Conservation (phyloP, 1,284 basidiomycete species). For the Cryptococcus sp. region DNA sequence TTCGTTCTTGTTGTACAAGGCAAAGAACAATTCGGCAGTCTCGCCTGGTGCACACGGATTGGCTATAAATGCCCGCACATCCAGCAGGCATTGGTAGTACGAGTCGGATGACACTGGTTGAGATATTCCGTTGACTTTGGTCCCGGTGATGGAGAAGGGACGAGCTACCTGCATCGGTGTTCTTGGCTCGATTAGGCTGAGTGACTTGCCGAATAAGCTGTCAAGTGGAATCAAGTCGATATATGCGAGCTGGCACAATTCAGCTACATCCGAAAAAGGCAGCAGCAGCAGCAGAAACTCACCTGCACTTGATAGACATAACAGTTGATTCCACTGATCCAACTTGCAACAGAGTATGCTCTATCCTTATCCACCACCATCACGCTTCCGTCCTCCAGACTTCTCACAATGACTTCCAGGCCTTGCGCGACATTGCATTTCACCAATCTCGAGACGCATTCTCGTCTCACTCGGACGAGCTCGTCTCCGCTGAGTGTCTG, state of each 20-base stretch:
- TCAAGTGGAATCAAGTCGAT: slow-evolving; percentile 62
- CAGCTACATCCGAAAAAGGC: background rate
- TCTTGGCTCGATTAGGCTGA: slow-evolving; percentile 9
- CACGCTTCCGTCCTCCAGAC: slow-evolving; percentile 85
- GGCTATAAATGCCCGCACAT: slow-evolving; percentile 87
- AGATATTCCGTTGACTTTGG: background rate
- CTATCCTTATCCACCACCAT: slow-evolving; percentile 79
- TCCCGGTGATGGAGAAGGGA: slow-evolving; percentile 12
- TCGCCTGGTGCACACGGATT: slow-evolving; percentile 86
- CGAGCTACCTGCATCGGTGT: background rate
- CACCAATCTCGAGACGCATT: slow-evolving; percentile 85
- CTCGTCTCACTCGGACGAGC: slow-evolving; percentile 74
- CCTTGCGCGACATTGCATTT: slow-evolving; percentile 89
- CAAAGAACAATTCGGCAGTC: slow-evolving; percentile 89
- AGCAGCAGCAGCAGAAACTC: slow-evolving; percentile 4
- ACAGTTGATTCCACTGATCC: slow-evolving; percentile 69
- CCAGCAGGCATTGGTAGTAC: slow-evolving; percentile 82
- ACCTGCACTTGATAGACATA: slow-evolving; percentile 65
- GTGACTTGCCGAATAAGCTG: slow-evolving; percentile 34
- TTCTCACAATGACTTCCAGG: slow-evolving; percentile 91
- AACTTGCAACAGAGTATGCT: slow-evolving; percentile 71
- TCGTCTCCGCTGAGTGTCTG: slow-evolving; percentile 88
- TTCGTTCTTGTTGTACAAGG: slow-evolving; percentile 82
- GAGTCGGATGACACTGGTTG: slow-evolving; percentile 3
- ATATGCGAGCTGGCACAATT: slow-evolving; percentile 64